Percentiles rank a stretch among this genome's conserved stretches.
These are phyloP conservation scores for Aspergillus hancockii DNA, from an alignment of 495 filamentous ascomycete genomes.

Conservation along the genomic window DNA sequence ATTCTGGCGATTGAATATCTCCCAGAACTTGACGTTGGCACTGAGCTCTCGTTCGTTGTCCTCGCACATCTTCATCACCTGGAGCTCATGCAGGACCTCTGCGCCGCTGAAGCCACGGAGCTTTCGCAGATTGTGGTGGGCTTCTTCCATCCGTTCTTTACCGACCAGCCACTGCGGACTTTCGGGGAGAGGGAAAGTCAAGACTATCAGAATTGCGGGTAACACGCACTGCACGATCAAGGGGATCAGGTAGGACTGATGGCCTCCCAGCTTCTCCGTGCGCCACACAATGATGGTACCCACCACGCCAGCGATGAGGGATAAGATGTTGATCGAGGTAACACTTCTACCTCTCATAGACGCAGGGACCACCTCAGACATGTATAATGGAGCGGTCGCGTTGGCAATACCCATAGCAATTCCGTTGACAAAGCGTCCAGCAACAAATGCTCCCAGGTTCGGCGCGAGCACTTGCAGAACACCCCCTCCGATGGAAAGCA, in stretches of 20 bases:
- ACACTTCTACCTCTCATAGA: slow-evolving; percentile 41
- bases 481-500: slow-evolving; percentile 36
- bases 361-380: slow-evolving; percentile 38
- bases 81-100: slow-evolving; percentile 33
- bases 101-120: slow-evolving; percentile 36
- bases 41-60: slow-evolving; percentile 26
- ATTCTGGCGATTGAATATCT: slow-evolving; percentile 37
- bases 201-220: slow-evolving; percentile 28
- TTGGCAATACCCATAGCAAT: slow-evolving; percentile 37
- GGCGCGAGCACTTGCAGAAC: slow-evolving; percentile 39
- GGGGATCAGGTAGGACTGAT: slow-evolving; percentile 33
- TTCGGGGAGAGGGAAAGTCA: slow-evolving; percentile 51
- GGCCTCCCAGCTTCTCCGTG: slow-evolving; percentile 27
- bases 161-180: slow-evolving; percentile 65
- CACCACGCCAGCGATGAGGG: slow-evolving; percentile 37
- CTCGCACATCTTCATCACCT: slow-evolving; percentile 33
- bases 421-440: slow-evolving; percentile 34
- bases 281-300: slow-evolving; percentile 35
- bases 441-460: slow-evolving; percentile 36
- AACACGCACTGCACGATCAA: slow-evolving; percentile 36
- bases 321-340: slow-evolving; percentile 39
- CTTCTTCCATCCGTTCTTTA: slow-evolving; percentile 43
- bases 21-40: slow-evolving; percentile 35
- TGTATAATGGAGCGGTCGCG: slow-evolving; percentile 39
- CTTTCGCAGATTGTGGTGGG: slow-evolving; percentile 34